These are phyloP conservation scores for Sophora flavescens DNA, from an alignment of 306 rosid genomes.

Conservation along the genomic window DNA sequence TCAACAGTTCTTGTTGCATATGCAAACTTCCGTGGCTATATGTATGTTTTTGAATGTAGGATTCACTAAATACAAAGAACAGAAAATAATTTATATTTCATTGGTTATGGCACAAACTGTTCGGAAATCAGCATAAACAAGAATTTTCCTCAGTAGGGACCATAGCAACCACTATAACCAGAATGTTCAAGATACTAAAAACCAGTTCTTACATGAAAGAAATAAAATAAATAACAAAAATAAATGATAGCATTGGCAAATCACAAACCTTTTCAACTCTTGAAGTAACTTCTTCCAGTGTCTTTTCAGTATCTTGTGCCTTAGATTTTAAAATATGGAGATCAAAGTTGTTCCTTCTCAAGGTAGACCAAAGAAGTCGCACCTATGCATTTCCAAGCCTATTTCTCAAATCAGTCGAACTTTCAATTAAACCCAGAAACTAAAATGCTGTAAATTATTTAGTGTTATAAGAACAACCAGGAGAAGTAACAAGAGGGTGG, in stretches of 20 bases:
- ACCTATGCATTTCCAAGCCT: slow-evolving; percentile 69
- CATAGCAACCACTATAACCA: slow-evolving; percentile 21
- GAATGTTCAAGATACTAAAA: slow-evolving; percentile 10
- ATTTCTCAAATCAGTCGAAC: slow-evolving; percentile 63
- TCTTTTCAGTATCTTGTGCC: slow-evolving; percentile 69
- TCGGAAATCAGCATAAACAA: slow-evolving; percentile 10
- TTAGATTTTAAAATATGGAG: slow-evolving; percentile 70
- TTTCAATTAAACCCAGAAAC: slow-evolving; percentile 37
- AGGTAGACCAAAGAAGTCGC: slow-evolving; percentile 74
- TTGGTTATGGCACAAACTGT: slow-evolving; percentile 23
- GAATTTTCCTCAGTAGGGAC: slow-evolving; percentile 9
- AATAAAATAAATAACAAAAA: neutral
- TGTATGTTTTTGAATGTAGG: neutral
- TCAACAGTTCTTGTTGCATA: slow-evolving; percentile 22
- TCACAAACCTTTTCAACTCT: slow-evolving; percentile 71
- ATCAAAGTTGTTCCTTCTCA: slow-evolving; percentile 83
- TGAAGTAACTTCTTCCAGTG: slow-evolving; percentile 56
- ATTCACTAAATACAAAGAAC: slow-evolving; percentile 25
- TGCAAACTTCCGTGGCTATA: slow-evolving; percentile 10
- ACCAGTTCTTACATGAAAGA: slow-evolving; percentile 3
- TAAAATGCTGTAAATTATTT: slow-evolving; percentile 13
- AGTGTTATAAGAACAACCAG: slow-evolving; percentile 7
- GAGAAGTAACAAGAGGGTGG: neutral
- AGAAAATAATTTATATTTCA: slow-evolving; percentile 1
- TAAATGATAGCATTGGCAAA: slow-evolving; percentile 12